Evolutionary conservation across 495 filamentous ascomycete genomes (phyloP), one percentile per base, ranked within the genome.

Genomic region (Aspergillus biplanus): DNA sequence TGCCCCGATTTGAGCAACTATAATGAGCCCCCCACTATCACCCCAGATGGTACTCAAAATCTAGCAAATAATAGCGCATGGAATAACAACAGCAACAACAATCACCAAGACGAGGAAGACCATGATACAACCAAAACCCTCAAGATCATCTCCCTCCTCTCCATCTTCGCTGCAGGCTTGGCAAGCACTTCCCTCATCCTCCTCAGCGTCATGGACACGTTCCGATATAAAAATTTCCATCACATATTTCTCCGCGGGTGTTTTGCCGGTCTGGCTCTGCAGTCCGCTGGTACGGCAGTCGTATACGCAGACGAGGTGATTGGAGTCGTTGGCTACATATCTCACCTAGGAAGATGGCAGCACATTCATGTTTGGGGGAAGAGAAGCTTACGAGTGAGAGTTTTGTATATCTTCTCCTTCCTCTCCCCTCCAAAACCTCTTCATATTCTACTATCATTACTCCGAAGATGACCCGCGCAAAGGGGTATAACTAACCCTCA

Each of bases 251-350:
- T 70, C 47, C 65, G 57, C 0, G 11, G 65, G 15, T 70, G 68
- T 46, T 70, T 70, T 27, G 59, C 62, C 7, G 68, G 68, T 1
- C 46, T 70, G 33, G 68, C 68, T 0, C 6, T 70, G 11, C 68
- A 70, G 50, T 65, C 68, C 5, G 65, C 63, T 5, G 59, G 65
- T 13, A 70, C 68, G 13, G 68, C 68, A 9, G 59, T 70, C 48
- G 68, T 70, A 0, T 70, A 70, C 42, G 57, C 65, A n/a, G 65
- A 67, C 34, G 68, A 70, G 58, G 68, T 70, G 5, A 48, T 67
- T 3, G 56, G 63, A 31, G 67, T 65, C 18, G 59, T 67, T 3
- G 50, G 59, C 1, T 67, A 61, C 32, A n/a, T 70, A n/a, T 58
- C 56, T 16, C 62, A 70, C 56, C 16, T 63, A 32, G 65, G 62